A percentile compares a stretch with the other conserved stretches of the same genome.
These are phyloP conservation scores for Gossypium ekmanianum DNA, from an alignment of 345 rosid genomes.

Conservation along the genomic window DNA sequence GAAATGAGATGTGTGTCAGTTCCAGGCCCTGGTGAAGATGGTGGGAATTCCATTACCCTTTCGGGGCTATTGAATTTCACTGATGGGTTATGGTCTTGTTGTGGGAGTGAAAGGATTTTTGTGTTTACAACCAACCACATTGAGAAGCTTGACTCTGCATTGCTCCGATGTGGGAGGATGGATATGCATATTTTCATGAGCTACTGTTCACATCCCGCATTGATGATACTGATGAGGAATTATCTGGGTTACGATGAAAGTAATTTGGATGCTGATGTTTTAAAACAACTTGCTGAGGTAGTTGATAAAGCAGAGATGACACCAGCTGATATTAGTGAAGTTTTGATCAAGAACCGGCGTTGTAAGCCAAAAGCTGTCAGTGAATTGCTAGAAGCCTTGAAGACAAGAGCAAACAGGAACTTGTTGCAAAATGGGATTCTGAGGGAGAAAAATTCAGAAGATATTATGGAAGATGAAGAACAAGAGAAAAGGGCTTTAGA, in stretches of 20 bases:
- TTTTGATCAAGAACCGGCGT: constrained; percentile 69
- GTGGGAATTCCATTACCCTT: constrained; percentile 58
- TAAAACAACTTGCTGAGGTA: constrained; percentile 43
- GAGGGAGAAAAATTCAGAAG: constrained; percentile 27
- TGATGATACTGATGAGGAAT: constrained; percentile 65
- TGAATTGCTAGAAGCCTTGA: constrained; percentile 55
- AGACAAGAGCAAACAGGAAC: constrained; percentile 42
- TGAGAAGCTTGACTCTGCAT: constrained; percentile 87
- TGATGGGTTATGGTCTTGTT: constrained; percentile 95
- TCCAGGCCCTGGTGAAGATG: constrained; percentile 25
- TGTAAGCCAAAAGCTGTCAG: constrained; percentile 47
- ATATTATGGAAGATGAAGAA: constrained; percentile 33
- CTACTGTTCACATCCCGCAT: constrained; percentile 61
- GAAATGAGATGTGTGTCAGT: constrained; percentile 46
- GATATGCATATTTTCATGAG: constrained; percentile 95
- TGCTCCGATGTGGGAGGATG: constrained; percentile 91
- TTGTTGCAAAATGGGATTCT: constrained; percentile 24
- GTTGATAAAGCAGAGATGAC: constrained; percentile 74
- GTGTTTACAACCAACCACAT: constrained; percentile 93
- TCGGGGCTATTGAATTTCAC: constrained; percentile 91
- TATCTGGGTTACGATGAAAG: constrained; percentile 49
- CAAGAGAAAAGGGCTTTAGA: constrained; percentile 89
- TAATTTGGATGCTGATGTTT: constrained; percentile 29
- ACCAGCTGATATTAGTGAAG: constrained; percentile 89
- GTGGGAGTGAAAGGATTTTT: constrained; percentile 94